A percentile compares a stretch with the other conserved stretches of the same genome.
phyloP scores from a whole-genome alignment of 2,329 filamentous ascomycete genomes.

The Blumeriella jaapii region DNA sequence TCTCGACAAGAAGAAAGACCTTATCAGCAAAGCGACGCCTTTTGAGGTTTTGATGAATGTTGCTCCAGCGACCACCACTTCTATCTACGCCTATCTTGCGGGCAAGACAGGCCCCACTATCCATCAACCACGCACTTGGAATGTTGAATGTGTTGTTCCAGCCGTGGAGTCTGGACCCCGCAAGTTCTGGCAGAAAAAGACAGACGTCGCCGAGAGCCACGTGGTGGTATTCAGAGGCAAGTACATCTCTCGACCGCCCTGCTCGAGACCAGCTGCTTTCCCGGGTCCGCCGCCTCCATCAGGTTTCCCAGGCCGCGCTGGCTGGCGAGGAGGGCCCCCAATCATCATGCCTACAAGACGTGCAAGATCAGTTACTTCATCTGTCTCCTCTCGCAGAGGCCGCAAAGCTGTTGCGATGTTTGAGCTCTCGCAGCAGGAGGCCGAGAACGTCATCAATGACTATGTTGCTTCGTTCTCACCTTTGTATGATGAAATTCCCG shows the following conservation, averaged over 20 bases:
- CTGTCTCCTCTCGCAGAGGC: not conserved
- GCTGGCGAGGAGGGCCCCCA: not conserved
- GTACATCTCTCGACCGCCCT: not conserved
- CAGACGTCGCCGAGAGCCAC: not conserved
- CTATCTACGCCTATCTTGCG: slow-evolving; percentile 3
- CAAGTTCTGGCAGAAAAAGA: slow-evolving; percentile 1
- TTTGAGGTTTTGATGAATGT: slow-evolving; percentile 3
- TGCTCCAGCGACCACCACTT: slow-evolving; percentile 1
- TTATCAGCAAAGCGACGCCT: not conserved
- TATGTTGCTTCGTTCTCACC: slow-evolving; percentile 13
- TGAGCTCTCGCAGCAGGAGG: slow-evolving; percentile 12
- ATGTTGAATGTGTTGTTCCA: not conserved
- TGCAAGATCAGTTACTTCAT: not conserved
- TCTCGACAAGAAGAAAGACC: not conserved
- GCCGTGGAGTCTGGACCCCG: not conserved
- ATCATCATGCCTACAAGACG: not conserved
- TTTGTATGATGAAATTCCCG: slow-evolving; percentile 11
- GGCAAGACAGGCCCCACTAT: not conserved
- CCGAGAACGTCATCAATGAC: slow-evolving; percentile 14
- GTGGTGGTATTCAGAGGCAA: not conserved
- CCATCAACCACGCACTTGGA: slow-evolving; percentile 1
- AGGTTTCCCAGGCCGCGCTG: not conserved
- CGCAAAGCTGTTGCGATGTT: slow-evolving; percentile 2
- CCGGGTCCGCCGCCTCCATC: not conserved
- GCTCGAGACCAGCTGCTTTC: not conserved